Evolutionary conservation across 2,329 filamentous ascomycete species (phyloP).

Genomic region (Claviceps digitariae): DNA sequence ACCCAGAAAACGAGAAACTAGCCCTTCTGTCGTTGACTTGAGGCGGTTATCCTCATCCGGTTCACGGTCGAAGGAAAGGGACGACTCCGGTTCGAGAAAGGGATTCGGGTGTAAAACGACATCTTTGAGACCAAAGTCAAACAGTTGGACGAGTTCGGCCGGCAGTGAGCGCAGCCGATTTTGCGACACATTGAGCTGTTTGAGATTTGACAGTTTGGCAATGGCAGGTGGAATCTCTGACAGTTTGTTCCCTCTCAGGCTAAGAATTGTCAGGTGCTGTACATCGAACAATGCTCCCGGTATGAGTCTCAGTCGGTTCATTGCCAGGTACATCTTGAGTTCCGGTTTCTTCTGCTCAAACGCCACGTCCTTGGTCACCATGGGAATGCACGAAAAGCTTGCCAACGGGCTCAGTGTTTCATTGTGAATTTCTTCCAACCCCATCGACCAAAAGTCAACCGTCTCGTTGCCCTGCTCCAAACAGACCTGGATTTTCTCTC

Average conservation of each 20-base stretch:
- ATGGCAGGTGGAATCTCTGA: constrained; percentile 47
- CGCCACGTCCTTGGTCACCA: constrained; percentile 40
- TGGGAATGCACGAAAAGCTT: constrained; percentile 39
- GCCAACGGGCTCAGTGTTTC: constrained; percentile 42
- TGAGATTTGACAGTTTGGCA: constrained; percentile 41
- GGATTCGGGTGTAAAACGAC: constrained; percentile 51
- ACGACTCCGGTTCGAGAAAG: constrained; percentile 31
- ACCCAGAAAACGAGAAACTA: constrained; percentile 15
- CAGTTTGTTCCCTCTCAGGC: constrained; percentile 50
- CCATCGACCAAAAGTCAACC: constrained; percentile 48
- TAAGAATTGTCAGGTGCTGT: constrained; percentile 48
- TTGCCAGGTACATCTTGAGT: constrained; percentile 47
- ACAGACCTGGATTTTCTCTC: constrained; percentile 33
- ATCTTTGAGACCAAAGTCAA: constrained; percentile 34
- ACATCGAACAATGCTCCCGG: constrained; percentile 50
- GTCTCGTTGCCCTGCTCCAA: constrained; percentile 45
- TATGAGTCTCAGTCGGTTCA: constrained; percentile 42
- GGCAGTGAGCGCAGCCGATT: constrained; percentile 50
- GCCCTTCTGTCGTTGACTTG: constrained; percentile 4
- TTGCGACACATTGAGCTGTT: constrained; percentile 51
- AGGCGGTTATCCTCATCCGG: not conserved
- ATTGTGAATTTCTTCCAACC: constrained; percentile 40
- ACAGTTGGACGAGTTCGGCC: constrained; percentile 45
- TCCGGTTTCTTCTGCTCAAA: constrained; percentile 46
- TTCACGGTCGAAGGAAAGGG: not conserved